Evolutionary conservation across 2,329 filamentous ascomycete species (phyloP).

Genomic region (Madurella mycetomatis): DNA sequence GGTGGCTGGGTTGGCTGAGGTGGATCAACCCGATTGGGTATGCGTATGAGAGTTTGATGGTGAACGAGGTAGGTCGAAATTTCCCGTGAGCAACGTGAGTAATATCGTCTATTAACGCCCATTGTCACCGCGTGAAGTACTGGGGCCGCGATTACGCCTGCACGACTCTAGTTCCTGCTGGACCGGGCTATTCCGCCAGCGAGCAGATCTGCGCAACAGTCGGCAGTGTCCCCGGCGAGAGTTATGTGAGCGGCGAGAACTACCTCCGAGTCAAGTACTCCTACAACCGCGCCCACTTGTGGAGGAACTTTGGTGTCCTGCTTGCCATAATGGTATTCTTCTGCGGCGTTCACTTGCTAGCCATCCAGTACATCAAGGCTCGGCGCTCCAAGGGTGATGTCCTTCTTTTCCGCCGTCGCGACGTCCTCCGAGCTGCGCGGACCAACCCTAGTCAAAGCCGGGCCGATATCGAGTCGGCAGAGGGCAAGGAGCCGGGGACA

Average conservation of each 20-base stretch:
- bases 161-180: too few species aligned
- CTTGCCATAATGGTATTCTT: slow-evolving; percentile 44
- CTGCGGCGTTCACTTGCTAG: slow-evolving; percentile 39
- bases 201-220: slow-evolving; percentile 40
- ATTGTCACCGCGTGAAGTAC: too few species aligned
- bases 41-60: slow-evolving; percentile 45
- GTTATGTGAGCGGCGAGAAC: slow-evolving; percentile 40
- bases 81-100: too few species aligned
- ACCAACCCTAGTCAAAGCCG: too few species aligned
- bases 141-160: slow-evolving; percentile 22
- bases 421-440: too few species aligned
- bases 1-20: slow-evolving; percentile 48
- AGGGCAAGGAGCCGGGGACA: not conserved
- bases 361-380: slow-evolving; percentile 24
- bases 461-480: too few species aligned
- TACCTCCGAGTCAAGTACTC: slow-evolving; percentile 42
- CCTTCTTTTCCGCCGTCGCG: not conserved
- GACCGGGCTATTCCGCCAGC: too few species aligned
- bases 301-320: slow-evolving; percentile 50
- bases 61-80: slow-evolving; percentile 30
- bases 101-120: too few species aligned
- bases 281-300: slow-evolving; percentile 44
- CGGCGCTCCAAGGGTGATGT: not conserved
- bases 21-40: slow-evolving; percentile 50
- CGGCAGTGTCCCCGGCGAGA: slow-evolving; percentile 41